Evolutionary conservation across 495 filamentous ascomycete species (phyloP).

Genomic region (Friedmanniomyces endolithicus): DNA sequence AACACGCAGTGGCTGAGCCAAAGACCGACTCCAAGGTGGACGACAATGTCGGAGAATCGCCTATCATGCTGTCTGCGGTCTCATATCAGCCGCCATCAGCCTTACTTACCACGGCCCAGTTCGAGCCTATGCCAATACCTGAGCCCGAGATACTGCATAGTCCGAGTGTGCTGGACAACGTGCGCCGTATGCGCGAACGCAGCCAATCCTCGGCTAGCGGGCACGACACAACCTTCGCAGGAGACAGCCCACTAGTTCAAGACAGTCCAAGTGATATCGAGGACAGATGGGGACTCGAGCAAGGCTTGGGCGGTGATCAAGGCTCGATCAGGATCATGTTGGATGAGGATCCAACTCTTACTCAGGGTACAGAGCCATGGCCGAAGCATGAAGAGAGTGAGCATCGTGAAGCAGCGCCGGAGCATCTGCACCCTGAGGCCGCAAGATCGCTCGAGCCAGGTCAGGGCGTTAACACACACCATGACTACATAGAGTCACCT

Average conservation of each 20-base stretch:
- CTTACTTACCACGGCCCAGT: slow-evolving; percentile 10
- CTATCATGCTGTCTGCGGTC: slow-evolving; percentile 21
- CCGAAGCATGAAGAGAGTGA: neutral
- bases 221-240: slow-evolving; percentile 8
- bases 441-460: neutral
- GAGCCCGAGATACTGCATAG: slow-evolving; percentile 5
- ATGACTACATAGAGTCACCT: slow-evolving; percentile 2
- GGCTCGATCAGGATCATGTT: slow-evolving; percentile 21
- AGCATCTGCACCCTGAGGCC: neutral
- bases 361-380: neutral
- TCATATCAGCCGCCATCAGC: slow-evolving; percentile 34
- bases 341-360: slow-evolving; percentile 3
- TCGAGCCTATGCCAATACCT: neutral
- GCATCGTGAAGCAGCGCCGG: neutral
- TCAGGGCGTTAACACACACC: neutral
- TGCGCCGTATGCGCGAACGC: slow-evolving; percentile 11
- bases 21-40: slow-evolving; percentile 32
- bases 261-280: slow-evolving; percentile 15
- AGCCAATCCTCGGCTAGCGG: slow-evolving; percentile 7
- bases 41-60: slow-evolving; percentile 5
- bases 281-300: slow-evolving; percentile 15
- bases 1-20: slow-evolving; percentile 46
- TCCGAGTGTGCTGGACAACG: slow-evolving; percentile 16
- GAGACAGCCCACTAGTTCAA: slow-evolving; percentile 11
- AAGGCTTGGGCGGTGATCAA: slow-evolving; percentile 1